phyloP scores from a whole-genome alignment of 1,284 basidiomycete species.

The Puccinia novopanici region DNA sequence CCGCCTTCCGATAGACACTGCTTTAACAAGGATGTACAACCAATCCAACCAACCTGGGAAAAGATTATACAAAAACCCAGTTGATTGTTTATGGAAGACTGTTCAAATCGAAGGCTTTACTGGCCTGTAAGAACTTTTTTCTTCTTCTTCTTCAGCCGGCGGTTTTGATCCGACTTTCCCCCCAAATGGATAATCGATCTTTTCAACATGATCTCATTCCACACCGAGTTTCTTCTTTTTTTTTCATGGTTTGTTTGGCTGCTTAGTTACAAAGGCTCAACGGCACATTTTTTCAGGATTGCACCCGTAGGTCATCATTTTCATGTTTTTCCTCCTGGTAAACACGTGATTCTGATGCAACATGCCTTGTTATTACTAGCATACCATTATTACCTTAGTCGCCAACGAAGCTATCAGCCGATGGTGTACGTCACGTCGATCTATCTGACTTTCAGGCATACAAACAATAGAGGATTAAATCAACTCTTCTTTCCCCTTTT shows the following conservation, averaged over 20 bases:
- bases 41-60: conserved; percentile 69
- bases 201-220: neutral
- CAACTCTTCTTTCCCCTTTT: neutral
- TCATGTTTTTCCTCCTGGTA: too few species aligned
- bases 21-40: conserved; percentile 93
- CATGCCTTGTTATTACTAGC: conserved; percentile 38
- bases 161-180: too few species aligned
- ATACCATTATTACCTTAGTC: conserved; percentile 57
- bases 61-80: conserved; percentile 81
- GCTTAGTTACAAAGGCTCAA: conserved; percentile 56
- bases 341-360: too few species aligned
- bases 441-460: neutral
- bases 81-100: conserved; percentile 96
- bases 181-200: neutral
- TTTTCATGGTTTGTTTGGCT: neutral
- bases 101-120: conserved; percentile 82
- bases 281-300: conserved; percentile 58
- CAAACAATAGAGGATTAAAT: neutral
- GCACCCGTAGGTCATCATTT: conserved; percentile 53
- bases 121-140: conserved; percentile 62
- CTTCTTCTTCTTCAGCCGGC: too few species aligned
- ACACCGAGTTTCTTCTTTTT: neutral
- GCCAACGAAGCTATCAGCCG: conserved; percentile 54
- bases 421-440: conserved; percentile 28
- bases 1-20: conserved; percentile 63